Conservation (phyloP, 345 rosid genomes). For the Gossypium thurberi region DNA sequence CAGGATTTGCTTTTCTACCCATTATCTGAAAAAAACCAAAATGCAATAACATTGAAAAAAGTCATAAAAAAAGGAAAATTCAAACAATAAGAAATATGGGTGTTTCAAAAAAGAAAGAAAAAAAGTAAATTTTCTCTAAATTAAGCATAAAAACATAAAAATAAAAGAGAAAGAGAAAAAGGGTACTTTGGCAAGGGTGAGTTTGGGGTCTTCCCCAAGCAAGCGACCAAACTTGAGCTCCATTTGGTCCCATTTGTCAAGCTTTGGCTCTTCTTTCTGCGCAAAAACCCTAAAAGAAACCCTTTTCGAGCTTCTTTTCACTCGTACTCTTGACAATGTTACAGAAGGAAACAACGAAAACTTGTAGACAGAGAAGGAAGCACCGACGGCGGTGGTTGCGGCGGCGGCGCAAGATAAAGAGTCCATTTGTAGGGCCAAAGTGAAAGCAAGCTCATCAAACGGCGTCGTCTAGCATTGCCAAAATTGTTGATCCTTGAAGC, state of each 20-base stretch:
- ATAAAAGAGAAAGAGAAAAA: not conserved
- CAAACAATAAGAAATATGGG: not conserved
- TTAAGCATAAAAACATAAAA: not conserved
- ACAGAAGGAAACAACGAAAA: slow-evolving; percentile 1
- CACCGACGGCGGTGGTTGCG: slow-evolving; percentile 21
- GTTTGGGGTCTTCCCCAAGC: slow-evolving; percentile 89
- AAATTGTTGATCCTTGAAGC: not conserved
- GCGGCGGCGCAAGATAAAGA: slow-evolving; percentile 42
- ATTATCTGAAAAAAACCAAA: slow-evolving; percentile 45
- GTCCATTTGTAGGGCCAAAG: slow-evolving; percentile 39
- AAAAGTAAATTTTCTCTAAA: not conserved
- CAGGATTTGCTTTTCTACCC: slow-evolving; percentile 71
- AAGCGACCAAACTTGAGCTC: slow-evolving; percentile 83
- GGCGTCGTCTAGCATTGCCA: not conserved
- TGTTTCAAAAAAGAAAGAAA: too few relatives aligned
- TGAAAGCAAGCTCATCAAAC: slow-evolving; percentile 1
- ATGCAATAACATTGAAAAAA: not conserved
- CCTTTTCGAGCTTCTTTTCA: slow-evolving; percentile 17
- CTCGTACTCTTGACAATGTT: slow-evolving; percentile 12
- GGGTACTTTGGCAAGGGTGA: slow-evolving; percentile 81
- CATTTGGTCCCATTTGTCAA: slow-evolving; percentile 77
- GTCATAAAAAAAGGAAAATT: not conserved
- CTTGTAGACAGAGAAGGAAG: slow-evolving; percentile 19
- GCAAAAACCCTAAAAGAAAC: slow-evolving; percentile 34
- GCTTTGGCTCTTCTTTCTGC: slow-evolving; percentile 50